These are phyloP conservation scores for Ceratocystis eucalypticola DNA, from an alignment of 2,329 filamentous ascomycete species.

Conservation along the genomic window DNA sequence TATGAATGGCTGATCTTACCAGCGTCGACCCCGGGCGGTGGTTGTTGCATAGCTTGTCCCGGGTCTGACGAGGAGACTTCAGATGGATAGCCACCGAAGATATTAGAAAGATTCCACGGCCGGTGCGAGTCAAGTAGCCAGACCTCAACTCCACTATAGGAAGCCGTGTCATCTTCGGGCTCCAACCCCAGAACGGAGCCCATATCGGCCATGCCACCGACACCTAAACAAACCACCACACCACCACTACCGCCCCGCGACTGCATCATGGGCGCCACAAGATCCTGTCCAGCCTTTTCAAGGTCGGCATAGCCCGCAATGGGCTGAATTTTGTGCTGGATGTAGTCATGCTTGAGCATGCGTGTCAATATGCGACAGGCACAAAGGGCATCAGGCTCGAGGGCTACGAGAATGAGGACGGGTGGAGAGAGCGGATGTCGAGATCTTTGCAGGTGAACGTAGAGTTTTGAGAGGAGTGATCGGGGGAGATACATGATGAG, in stretches of 20 bases:
- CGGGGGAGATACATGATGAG: slow-evolving; percentile 83
- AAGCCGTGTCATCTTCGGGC: slow-evolving; percentile 48
- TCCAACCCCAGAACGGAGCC: slow-evolving; percentile 61
- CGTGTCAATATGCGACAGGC: slow-evolving; percentile 87
- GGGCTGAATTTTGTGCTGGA: slow-evolving; percentile 92
- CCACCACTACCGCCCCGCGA: slow-evolving; percentile 73
- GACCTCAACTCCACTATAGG: slow-evolving; percentile 75
- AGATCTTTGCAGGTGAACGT: slow-evolving; percentile 72
- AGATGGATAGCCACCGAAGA: slow-evolving; percentile 63
- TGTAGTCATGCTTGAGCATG: slow-evolving; percentile 93
- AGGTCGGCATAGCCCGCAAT: slow-evolving; percentile 87
- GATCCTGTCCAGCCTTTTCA: slow-evolving; percentile 59
- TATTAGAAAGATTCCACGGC: slow-evolving; percentile 88
- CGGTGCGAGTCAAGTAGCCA: slow-evolving; percentile 88
- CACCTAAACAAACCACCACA: slow-evolving; percentile 80
- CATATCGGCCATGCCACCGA: slow-evolving; percentile 82
- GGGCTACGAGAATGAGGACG: slow-evolving; percentile 78
- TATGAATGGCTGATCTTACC: slow-evolving; percentile 62
- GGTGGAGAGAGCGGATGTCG: slow-evolving; percentile 84
- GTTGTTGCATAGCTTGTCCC: slow-evolving; percentile 32
- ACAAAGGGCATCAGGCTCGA: slow-evolving; percentile 90
- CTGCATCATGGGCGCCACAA: slow-evolving; percentile 77
- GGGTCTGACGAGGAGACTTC: slow-evolving; percentile 25
- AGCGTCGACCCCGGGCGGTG: slow-evolving; percentile 52
- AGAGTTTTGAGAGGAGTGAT: slow-evolving; percentile 75